Evolutionary conservation across 202 grass and related monocot genomes (phyloP), one percentile per base, ranked within the genome.

Genomic region (Miscanthus sacchariflorus): DNA sequence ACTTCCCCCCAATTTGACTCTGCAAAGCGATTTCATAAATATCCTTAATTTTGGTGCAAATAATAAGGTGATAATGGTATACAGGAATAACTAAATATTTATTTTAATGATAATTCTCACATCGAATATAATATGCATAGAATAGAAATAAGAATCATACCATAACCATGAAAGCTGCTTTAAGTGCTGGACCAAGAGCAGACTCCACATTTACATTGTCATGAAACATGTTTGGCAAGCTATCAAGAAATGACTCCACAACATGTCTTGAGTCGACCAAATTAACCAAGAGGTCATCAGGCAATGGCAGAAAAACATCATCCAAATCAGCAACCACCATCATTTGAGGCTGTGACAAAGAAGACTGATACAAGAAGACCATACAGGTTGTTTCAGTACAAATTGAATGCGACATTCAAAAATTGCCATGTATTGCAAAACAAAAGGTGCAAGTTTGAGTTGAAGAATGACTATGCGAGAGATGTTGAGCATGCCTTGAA

Each of bases 91-190:
- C 19, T 17, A 81, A 2, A 67, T 18, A 17, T 52, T 9, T 28
- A 48, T 36, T 79, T 73, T 40, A 68, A 70, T 44, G 19, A 45
- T 8, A 81, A 85, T 73, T 77, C 5, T 48, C 17, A 77, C 43
- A 64, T 56, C 23, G 14, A 81, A 69, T 58, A 80, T 56, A 72
- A 83, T 48, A 76, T 69, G n/a, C 56, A 82, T 71, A 59, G 11
- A 80, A 35, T 39, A 72, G 43, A 70, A 85, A 54, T 44, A 86
- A 64, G 50, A 81, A 81, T 84, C 90, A 83, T 92, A 97, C 97
- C 97, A 97, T 95, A 84, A 99, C 91, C 94, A 99, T 99, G 78
- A 93, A 97, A 90, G 97, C 93, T 89, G 94, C 93, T 88, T 92
- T 97, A 88, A 97, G 94, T 64, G 97, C 94, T 45, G 97, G 91